These are phyloP conservation scores for Acacia concinna DNA, from an alignment of 331 rosid genomes.

Conservation along the genomic window DNA sequence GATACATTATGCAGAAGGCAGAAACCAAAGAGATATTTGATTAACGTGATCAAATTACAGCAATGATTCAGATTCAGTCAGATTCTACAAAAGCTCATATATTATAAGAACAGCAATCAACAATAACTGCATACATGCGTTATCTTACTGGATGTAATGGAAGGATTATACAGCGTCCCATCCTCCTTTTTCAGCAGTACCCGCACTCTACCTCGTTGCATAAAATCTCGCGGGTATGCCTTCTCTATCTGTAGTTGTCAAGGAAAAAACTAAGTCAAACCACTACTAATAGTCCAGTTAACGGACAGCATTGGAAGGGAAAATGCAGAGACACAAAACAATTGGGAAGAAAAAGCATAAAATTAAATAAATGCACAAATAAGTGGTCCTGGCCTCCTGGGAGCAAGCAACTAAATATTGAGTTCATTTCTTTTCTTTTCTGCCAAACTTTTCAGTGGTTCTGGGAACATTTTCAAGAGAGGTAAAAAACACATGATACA, in stretches of 20 bases:
- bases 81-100: neutral
- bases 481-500: neutral
- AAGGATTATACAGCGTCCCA: conserved; percentile 64
- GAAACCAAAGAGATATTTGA: neutral
- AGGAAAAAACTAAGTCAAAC: neutral
- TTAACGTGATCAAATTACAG: neutral
- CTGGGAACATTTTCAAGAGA: neutral
- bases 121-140: neutral
- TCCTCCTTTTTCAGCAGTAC: conserved; percentile 77
- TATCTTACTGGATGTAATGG: conserved; percentile 69
- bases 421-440: no score
- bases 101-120: neutral
- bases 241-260: conserved; percentile 60
- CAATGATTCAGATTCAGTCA: neutral
- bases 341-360: neutral
- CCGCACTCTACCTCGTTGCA: conserved; percentile 89
- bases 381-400: no score
- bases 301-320: neutral
- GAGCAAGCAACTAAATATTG: no score
- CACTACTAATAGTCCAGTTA: neutral
- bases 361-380: neutral
- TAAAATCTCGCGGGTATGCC: conserved; percentile 91
- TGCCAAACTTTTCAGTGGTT: neutral
- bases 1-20: neutral
- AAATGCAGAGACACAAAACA: no score